Percentiles rank a stretch among this genome's conserved stretches.
phyloP scores from a whole-genome alignment of 2,329 filamentous ascomycete genomes.

The Arthrinium puccinioides region DNA sequence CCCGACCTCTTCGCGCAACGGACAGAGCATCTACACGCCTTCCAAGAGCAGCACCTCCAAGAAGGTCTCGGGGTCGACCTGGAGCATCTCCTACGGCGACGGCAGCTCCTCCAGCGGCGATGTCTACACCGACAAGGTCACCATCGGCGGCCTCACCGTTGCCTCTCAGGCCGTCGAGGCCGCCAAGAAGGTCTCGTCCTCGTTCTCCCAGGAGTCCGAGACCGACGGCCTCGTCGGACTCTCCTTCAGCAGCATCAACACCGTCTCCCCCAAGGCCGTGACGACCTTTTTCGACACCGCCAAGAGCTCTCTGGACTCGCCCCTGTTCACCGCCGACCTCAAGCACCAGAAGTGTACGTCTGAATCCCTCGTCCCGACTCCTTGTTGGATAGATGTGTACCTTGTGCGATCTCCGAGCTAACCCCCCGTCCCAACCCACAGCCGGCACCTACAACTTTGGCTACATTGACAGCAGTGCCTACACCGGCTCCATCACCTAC shows the following conservation, averaged over 20 bases:
- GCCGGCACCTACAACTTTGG: slow-evolving; percentile 28
- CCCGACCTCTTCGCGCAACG: slow-evolving; percentile 13
- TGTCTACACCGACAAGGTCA: slow-evolving; percentile 25
- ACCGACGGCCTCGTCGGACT: slow-evolving; percentile 26
- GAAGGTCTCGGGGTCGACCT: slow-evolving; percentile 17
- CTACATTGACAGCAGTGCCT: slow-evolving; percentile 19
- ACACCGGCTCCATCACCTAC: slow-evolving; percentile 22
- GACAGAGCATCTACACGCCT: slow-evolving; percentile 21
- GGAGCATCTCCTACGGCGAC: slow-evolving; percentile 25
- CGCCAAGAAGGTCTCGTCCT: slow-evolving; percentile 17
- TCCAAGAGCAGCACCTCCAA: slow-evolving; percentile 16
- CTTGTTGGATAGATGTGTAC: neutral
- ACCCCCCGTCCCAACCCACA: neutral
- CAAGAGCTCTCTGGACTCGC: slow-evolving; percentile 14
- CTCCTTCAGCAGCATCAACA: slow-evolving; percentile 26
- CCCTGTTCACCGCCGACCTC: slow-evolving; percentile 25
- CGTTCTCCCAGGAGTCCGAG: slow-evolving; percentile 23
- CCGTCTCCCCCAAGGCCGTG: slow-evolving; percentile 16
- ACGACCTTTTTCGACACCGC: slow-evolving; percentile 28
- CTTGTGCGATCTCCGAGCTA: neutral
- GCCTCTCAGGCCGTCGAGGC: slow-evolving; percentile 22
- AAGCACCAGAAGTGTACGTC: slow-evolving; percentile 12
- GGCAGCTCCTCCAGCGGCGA: slow-evolving; percentile 23
- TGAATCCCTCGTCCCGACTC: neutral
- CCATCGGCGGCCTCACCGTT: slow-evolving; percentile 20